Evolutionary conservation across 805 yeast genomes (phyloP), one percentile per base, ranked within the genome.

Genomic region (Schwanniomyces vanrijiae): DNA sequence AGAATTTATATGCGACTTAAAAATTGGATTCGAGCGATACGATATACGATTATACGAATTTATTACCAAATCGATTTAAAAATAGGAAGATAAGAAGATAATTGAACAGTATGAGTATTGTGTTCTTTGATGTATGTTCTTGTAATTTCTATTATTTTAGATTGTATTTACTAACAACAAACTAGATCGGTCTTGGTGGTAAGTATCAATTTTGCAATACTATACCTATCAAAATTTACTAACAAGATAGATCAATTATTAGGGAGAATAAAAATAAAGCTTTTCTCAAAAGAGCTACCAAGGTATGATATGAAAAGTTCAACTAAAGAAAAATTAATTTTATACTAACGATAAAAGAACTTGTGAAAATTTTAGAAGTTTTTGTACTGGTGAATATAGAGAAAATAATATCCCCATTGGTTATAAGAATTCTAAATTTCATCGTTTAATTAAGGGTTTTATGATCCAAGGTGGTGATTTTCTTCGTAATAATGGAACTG

Each of bases 391-490:
- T 5, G 82, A 77, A 48, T 64, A 65, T 53, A 53, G 65, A 19
- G 65, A 67, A 42, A 57, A 64, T 39, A 64, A 66, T 2, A 50
- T 58, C 5, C 78, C 82, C 0, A 60, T 71, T 5, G 81, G 81
- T 3, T 77, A 77, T 55, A 76, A 76, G 52, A 48, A 51, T 29
- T 43, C 61, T 29, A 43, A 33, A 24, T 69, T 76, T 47, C 80
- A 75, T 49, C 55, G 79, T 20, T 63, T 75, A 31, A 69, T 76
- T 46, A 60, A 64, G 35, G 77, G 69, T 20, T 76, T 76, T 54
- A 59, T 61, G 68, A 60, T 75, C 39, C 78, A 75, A 51, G 77
- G 77, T 3, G 80, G 80, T n/a, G 80, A 75, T 51, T 76, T 76
- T 49, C 56, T 75, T 22, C 59, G 61, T 4, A 68, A 72, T 5